Evolutionary conservation across 768 basidiomycete genomes (phyloP), one percentile per base, ranked within the genome.

Genomic region (Krasilnikovozyma curviuscula): DNA sequence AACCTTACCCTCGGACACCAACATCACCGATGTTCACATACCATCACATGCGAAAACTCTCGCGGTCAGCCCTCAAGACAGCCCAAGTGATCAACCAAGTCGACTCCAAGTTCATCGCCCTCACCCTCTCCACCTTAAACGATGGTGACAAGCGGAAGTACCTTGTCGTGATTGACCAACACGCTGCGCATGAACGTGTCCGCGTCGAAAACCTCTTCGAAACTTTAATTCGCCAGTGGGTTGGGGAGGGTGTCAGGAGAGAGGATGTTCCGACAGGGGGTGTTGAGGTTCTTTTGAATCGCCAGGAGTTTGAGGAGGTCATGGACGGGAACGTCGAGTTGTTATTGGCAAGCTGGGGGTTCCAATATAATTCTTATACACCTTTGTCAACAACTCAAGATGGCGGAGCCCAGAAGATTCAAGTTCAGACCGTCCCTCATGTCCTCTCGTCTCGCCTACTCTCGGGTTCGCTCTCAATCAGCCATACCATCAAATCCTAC

Each of bases 181-280:
- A 98, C 61, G 93, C 93, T 12, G 91, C 89, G n/a, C 85, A 93
- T 60, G 93, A 98, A 65, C 77, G 93, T 19, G 68, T 95, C 38
- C 77, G 89, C 19, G 83, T 97, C 50, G 93, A 98, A 66, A 65
- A 68, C 24, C 81, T 83, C 61, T 70, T n/a, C n/a, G n/a, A n/a
- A n/a, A n/a, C n/a, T n/a, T n/a, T n/a, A n/a, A n/a, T n/a, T n/a
- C n/a, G n/a, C n/a, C n/a, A n/a, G n/a, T n/a, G n/a, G n/a, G n/a
- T n/a, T n/a, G n/a, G n/a, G n/a, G n/a, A n/a, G n/a, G n/a, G n/a
- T n/a, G n/a, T n/a, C n/a, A n/a, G n/a, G n/a, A n/a, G n/a, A n/a
- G n/a, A n/a, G n/a, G n/a, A n/a, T n/a, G n/a, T n/a, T n/a, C n/a
- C n/a, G n/a, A n/a, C n/a, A n/a, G 74, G 76, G 40, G 60, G 86